A percentile compares a stretch with the other conserved stretches of the same genome.
Evolutionary conservation across 352 stramenopile genomes (phyloP).

Genomic region (Phytophthora fragariae): DNA sequence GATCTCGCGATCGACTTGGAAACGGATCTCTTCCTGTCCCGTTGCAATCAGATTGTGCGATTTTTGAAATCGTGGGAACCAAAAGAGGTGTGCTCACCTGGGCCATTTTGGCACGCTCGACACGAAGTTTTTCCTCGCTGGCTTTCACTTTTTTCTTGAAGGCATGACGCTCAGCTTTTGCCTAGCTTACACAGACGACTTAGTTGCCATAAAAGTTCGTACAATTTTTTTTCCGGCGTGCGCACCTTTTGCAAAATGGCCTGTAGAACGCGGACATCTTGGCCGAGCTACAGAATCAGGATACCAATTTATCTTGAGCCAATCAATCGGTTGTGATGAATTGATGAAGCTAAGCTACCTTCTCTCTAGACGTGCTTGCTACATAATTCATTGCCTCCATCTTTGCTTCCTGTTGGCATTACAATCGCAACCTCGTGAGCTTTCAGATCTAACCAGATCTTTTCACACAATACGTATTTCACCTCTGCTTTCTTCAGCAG

Average conservation of each 20-base stretch:
- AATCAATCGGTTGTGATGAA: not conserved
- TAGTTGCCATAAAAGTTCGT: not conserved
- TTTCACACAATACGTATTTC: not conserved
- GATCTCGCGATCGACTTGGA: slow-evolving; percentile 86
- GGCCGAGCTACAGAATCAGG: slow-evolving; percentile 51
- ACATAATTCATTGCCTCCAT: slow-evolving; percentile 76
- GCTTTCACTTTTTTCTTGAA: slow-evolving; percentile 87
- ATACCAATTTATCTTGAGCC: not conserved
- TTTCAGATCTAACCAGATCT: not conserved
- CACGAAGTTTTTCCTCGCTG: slow-evolving; percentile 63
- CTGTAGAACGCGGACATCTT: slow-evolving; percentile 78
- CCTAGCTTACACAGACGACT: slow-evolving; percentile 30
- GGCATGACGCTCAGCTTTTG: slow-evolving; percentile 76
- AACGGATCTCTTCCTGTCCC: slow-evolving; percentile 72
- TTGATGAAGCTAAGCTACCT: slow-evolving; percentile 42
- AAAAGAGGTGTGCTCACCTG: slow-evolving; percentile 43
- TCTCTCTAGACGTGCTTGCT: slow-evolving; percentile 77
- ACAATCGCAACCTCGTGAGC: not conserved
- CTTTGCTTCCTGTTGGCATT: slow-evolving; percentile 61
- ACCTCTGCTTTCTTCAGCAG: slow-evolving; percentile 81
- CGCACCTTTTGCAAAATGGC: slow-evolving; percentile 78
- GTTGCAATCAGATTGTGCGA: not conserved
- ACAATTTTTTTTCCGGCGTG: not conserved
- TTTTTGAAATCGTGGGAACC: not conserved
- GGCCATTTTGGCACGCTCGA: slow-evolving; percentile 74